These are phyloP conservation scores for Oxyria digyna DNA, from an alignment of 148 eudicot genomes.

Conservation along the genomic window DNA sequence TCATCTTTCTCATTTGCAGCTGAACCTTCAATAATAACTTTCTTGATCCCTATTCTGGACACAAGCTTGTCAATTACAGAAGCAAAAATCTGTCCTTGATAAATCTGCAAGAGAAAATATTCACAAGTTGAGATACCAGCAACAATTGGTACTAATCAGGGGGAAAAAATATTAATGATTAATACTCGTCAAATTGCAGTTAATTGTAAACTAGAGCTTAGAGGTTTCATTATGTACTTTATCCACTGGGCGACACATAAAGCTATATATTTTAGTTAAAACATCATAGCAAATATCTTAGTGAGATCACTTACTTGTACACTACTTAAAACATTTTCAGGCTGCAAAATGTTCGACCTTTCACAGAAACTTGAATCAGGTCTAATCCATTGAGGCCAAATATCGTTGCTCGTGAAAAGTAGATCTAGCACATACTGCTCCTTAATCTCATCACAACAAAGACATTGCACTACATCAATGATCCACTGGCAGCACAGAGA, in stretches of 20 bases:
- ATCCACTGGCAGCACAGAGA: constrained; percentile 57
- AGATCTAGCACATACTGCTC: constrained; percentile 64
- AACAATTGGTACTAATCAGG: neutral
- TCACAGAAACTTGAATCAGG: constrained; percentile 24
- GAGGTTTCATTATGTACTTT: neutral
- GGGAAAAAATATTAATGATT: neutral
- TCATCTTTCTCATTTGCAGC: constrained; percentile 22
- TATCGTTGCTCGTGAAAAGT: constrained; percentile 41
- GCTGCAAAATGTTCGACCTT: constrained; percentile 24
- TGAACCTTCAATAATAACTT: constrained; percentile 31
- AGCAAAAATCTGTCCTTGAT: constrained; percentile 31
- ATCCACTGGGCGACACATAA: neutral
- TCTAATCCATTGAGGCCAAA: constrained; percentile 60
- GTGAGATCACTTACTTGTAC: constrained; percentile 34
- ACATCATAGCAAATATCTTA: neutral
- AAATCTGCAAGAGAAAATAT: constrained; percentile 34
- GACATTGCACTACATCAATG: constrained; percentile 42
- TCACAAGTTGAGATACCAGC: constrained; percentile 4
- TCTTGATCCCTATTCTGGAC: constrained; percentile 43
- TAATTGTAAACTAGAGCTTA: neutral
- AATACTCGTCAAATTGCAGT: neutral
- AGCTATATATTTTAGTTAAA: neutral
- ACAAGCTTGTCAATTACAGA: constrained; percentile 65
- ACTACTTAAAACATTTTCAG: constrained; percentile 18
- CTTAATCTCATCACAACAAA: constrained; percentile 45